Conservation (phyloP, 257 asterid species). For the Solanum neorickii region DNA sequence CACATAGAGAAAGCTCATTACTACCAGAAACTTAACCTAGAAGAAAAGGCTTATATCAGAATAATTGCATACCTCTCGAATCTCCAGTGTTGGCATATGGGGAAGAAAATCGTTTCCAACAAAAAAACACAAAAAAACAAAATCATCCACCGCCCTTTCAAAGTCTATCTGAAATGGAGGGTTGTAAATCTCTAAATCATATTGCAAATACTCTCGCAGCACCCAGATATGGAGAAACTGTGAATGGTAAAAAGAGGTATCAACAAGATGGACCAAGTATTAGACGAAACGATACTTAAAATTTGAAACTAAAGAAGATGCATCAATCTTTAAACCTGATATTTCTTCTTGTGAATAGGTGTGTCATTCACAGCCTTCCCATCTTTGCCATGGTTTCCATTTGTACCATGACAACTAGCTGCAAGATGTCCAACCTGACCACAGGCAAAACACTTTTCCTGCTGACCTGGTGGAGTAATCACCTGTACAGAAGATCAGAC, state of each 20-base stretch:
- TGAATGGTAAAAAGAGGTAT: constrained; percentile 7
- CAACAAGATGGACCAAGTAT: constrained; percentile 11
- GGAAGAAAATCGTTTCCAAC: constrained; percentile 99
- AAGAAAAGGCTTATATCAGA: not conserved
- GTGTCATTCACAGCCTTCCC: constrained; percentile 36
- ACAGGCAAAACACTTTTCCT: constrained; percentile 83
- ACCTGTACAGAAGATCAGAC: constrained; percentile 33
- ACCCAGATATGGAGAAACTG: constrained; percentile 91
- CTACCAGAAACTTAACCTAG: not conserved
- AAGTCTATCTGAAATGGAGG: constrained; percentile 72
- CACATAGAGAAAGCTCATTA: not conserved
- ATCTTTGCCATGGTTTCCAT: constrained; percentile 19
- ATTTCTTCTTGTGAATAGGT: constrained; percentile 75
- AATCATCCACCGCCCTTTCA: constrained; percentile 95
- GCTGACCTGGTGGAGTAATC: constrained; percentile 64
- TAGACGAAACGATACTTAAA: not conserved
- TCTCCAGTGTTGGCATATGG: constrained; percentile 95
- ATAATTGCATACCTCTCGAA: constrained; percentile 69
- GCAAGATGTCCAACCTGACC: constrained; percentile 93
- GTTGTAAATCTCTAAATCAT: constrained; percentile 61
- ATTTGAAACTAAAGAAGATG: constrained; percentile 2
- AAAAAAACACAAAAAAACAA: constrained; percentile 85
- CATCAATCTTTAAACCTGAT: constrained; percentile 53
- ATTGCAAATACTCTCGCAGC: constrained; percentile 79
- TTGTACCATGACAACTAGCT: constrained; percentile 57